Base-by-base conservation (phyloP, 1,284 basidiomycete species). In the Ganoderma leucocontextum region DNA sequence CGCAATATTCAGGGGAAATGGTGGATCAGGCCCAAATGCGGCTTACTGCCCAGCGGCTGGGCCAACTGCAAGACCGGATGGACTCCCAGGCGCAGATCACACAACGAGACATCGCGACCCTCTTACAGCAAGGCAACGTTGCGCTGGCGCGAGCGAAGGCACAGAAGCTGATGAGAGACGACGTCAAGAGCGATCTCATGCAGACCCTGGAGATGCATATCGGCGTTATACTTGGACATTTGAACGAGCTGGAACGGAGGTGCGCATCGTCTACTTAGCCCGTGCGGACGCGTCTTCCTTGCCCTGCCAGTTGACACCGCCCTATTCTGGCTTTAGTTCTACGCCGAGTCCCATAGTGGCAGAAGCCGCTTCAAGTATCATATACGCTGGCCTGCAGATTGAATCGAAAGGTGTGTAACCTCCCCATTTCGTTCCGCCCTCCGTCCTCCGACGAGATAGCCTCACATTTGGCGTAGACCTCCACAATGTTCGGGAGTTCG, bases 151-250 rank as follows among this genome's bases (percentile, higher is more conserved):
- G 91, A 49, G 84, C 86, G 13, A 93, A 92, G 80, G 89, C 89
- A 0, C 89, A 90, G 75, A 88, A 85, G 73, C 78, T 91, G 64
- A 85, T 91, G 44, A 82, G 85, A 49, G 89, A 92, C 62, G 91
- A 93, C 75, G 81, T 83, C 12, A 81, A 85, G 72, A 85, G 84
- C 8, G 88, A 91, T 74, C 75, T 91, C 12, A 73, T 92, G 71
- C 91, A 90, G 76, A 82, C 85, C 29, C 70, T 93, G 69, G 91
- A 90, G 78, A 89, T 89, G 85, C 83, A 91, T 72, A 80, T 92
- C 53, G 89, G 89, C 15, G 80, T 86, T 22, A 76, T 93, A 33
- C 76, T 90, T 35, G 87, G 89, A 70, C 86, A 86, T 74, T 83
- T 89, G 67, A 77, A 78, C 39, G 89, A 92, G 73, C 72, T 93